Evolutionary conservation across 768 basidiomycete species (phyloP).

Genomic region (Rhizopogon roseolus): DNA sequence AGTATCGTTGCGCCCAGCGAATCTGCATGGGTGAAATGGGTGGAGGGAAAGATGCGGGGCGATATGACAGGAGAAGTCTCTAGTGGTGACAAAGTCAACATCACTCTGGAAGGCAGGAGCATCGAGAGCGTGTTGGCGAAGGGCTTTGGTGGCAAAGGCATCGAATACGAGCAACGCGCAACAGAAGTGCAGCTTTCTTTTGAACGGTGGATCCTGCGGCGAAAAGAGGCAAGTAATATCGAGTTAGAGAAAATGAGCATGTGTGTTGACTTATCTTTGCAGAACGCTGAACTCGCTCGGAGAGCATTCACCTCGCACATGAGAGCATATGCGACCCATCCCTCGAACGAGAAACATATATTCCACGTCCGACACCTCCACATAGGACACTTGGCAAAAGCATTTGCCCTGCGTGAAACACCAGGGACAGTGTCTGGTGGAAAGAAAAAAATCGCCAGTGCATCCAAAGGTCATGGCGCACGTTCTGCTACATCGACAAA

Average conservation of each 20-base stretch:
- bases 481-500: constrained; percentile 3
- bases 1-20: constrained; percentile 87
- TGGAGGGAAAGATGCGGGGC: constrained; percentile 75
- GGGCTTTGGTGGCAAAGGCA: constrained; percentile 83
- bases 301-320: constrained; percentile 90
- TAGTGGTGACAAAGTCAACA: constrained; percentile 27
- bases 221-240: constrained; percentile 54
- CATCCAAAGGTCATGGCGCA: constrained; percentile 3
- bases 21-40: constrained; percentile 86
- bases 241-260: constrained; percentile 1
- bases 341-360: constrained; percentile 90
- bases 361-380: constrained; percentile 95
- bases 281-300: constrained; percentile 78
- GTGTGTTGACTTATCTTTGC: constrained; percentile 1
- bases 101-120: constrained; percentile 52
- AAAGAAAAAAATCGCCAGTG: constrained; percentile 14
- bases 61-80: constrained; percentile 24
- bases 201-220: constrained; percentile 84
- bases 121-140: constrained; percentile 68
- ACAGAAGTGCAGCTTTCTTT: constrained; percentile 95
- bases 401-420: constrained; percentile 86
- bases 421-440: constrained; percentile 39
- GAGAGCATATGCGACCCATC: constrained; percentile 96
- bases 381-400: constrained; percentile 90
- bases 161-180: constrained; percentile 82